Evolutionary conservation across 2,329 filamentous ascomycete genomes (phyloP), one percentile per base, ranked within the genome.

Genomic region (Hymenoscyphus salicellus): DNA sequence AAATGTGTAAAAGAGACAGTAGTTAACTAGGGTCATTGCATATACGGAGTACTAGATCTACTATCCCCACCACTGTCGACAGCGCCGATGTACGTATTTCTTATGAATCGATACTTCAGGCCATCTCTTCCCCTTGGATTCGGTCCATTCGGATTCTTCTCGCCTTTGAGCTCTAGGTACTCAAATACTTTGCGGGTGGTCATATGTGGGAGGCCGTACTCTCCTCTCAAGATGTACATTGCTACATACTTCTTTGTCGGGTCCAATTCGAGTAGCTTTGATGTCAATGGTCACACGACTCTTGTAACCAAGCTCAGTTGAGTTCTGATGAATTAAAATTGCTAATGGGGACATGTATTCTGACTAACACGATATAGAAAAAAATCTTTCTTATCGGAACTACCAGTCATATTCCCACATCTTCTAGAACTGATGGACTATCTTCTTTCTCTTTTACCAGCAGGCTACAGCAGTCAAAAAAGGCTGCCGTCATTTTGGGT

Each of bases 311-410:
- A 52, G 46, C 46, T 52, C 23, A 5, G 7, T 52, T 52, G 46
- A 23, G 46, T 52, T 52, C n/a, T 52, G 46, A 52, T 52, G 46
- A 52, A 52, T 52, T 26, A 23, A 26, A 26, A 52, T 52, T 52
- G 23, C 20, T 14, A 23, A 14, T 20, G 8, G 20, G 23, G 46
- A 26, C 20, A 20, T 52, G 46, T 52, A 52, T 52, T 52, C 46
- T 52, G 20, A 4, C 46, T 28, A 52, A 52, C 46, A 23, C 46
- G 23, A 52, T 52, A 52, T 23, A 52, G 46, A 14, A 26, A 20
- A 4, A 23, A 38, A 14, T 23, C 20, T 26, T 14, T 52, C 10
- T 52, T 52, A 4, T 23, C 8, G 20, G 10, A 52, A 52, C 46
- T 52, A 52, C 4, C 10, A 23, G n/a, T 52, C 20, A 23, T 52